A percentile compares a stretch with the other conserved stretches of the same genome.
Conservation (phyloP, 306 rosid genomes). For the Senna siamea region DNA sequence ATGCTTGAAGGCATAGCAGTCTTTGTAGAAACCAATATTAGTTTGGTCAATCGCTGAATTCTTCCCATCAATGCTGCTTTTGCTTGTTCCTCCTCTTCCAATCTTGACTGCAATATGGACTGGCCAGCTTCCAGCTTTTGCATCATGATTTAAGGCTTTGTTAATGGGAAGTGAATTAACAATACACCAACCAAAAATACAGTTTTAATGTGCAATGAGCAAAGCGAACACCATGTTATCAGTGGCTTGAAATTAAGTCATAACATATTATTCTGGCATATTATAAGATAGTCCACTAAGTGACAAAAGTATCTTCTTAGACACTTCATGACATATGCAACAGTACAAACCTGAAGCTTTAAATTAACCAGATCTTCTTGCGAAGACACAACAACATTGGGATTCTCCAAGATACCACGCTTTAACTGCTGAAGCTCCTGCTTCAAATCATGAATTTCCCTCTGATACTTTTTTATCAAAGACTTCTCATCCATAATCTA, state of each 20-base stretch:
- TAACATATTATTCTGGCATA: conserved; percentile 14
- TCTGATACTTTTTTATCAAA: conserved; percentile 86
- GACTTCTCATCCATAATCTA: conserved; percentile 96
- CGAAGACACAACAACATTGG: conserved; percentile 54
- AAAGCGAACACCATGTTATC: conserved; percentile 2
- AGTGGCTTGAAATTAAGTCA: conserved; percentile 18
- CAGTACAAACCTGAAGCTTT: conserved; percentile 51
- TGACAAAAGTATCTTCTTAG: conserved; percentile 3
- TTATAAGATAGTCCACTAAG: conserved; percentile 4
- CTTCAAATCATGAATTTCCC: conserved; percentile 76
- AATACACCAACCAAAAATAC: conserved; percentile 5
- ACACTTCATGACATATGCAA: conserved; percentile 20
- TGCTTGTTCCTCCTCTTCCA: conserved; percentile 93
- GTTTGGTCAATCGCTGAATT: conserved; percentile 83
- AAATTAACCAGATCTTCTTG: conserved; percentile 67
- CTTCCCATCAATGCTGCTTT: conserved; percentile 94
- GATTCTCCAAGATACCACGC: conserved; percentile 66
- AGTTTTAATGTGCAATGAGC: conserved; percentile 17
- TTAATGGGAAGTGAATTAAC: conserved; percentile 36
- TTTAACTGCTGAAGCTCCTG: conserved; percentile 80
- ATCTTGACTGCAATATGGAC: conserved; percentile 72
- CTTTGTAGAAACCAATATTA: conserved; percentile 84
- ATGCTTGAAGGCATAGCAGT: conserved; percentile 62
- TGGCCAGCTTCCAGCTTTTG: conserved; percentile 91
- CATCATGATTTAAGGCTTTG: conserved; percentile 42